phyloP scores from a whole-genome alignment of 2,329 filamentous ascomycete genomes.

The Venturia oleaginea region DNA sequence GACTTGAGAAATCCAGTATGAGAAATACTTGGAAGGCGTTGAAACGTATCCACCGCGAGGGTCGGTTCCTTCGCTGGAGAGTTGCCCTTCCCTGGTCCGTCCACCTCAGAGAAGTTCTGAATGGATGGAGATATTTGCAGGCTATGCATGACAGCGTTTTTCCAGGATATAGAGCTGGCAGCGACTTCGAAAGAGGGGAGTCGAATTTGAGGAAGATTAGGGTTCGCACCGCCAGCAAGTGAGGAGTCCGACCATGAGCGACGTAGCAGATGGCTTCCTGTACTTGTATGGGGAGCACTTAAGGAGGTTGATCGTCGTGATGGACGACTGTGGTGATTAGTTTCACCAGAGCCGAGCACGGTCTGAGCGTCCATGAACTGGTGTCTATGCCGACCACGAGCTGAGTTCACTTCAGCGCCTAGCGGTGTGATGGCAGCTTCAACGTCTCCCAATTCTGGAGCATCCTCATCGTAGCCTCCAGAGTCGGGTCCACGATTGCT shows the following conservation, averaged over 20 bases:
- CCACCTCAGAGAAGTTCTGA: not conserved
- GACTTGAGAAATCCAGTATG: not conserved
- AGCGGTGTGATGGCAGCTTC: not conserved
- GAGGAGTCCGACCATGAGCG: conserved; percentile 8
- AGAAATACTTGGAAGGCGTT: not conserved
- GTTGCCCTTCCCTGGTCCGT: not conserved
- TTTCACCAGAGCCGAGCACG: not conserved
- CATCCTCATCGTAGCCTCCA: conserved; percentile 14
- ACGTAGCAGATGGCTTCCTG: not conserved
- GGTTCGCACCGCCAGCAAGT: not conserved
- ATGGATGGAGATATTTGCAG: conserved; percentile 12
- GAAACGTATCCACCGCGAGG: not conserved
- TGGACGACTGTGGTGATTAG: not conserved
- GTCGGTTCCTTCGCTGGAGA: not conserved
- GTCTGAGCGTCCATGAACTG: not conserved
- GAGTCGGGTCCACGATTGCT: conserved; percentile 5
- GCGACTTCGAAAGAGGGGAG: conserved; percentile 9
- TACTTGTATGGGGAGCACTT: not conserved
- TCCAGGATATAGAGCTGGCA: conserved; percentile 8
- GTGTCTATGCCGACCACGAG: not conserved
- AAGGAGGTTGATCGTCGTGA: conserved; percentile 6
- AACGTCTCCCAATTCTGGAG: not conserved
- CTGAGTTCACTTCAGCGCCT: not conserved
- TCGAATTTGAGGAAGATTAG: conserved; percentile 2
- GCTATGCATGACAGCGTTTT: conserved; percentile 10